Conservation (phyloP, 2,329 filamentous ascomycete genomes). For the Talaromyces sp. region DNA sequence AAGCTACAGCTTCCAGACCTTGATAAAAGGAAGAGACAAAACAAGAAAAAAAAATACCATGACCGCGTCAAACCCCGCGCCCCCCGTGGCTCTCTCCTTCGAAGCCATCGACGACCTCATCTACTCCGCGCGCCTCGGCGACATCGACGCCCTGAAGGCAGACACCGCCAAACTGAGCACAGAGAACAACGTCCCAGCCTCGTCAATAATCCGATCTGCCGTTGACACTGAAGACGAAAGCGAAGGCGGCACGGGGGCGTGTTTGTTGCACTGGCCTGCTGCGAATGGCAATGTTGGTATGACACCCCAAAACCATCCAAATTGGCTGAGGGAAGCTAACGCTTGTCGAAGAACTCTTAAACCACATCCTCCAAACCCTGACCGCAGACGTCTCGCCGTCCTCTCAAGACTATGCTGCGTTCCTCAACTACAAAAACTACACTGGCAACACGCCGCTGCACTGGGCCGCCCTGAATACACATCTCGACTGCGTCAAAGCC, state of each 20-base stretch:
- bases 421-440: slow-evolving; percentile 58
- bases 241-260: slow-evolving; percentile 47
- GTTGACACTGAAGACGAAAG: slow-evolving; percentile 73
- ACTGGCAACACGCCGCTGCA: slow-evolving; percentile 89
- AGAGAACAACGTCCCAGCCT: slow-evolving; percentile 55
- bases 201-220: slow-evolving; percentile 64
- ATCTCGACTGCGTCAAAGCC: slow-evolving; percentile 71
- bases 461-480: slow-evolving; percentile 88
- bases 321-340: neutral
- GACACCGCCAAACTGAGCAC: slow-evolving; percentile 57
- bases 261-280: slow-evolving; percentile 77
- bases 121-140: slow-evolving; percentile 76
- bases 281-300: slow-evolving; percentile 82
- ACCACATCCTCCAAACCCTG: slow-evolving; percentile 36
- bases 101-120: slow-evolving; percentile 89
- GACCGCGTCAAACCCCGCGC: neutral
- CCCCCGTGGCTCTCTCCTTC: slow-evolving; percentile 50
- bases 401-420: slow-evolving; percentile 18
- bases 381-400: neutral
- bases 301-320: slow-evolving; percentile 11
- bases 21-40: neutral
- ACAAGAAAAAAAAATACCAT: neutral
- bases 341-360: slow-evolving; percentile 41
- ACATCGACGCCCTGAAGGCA: slow-evolving; percentile 61
- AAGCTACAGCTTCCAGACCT: neutral